Percentiles rank a stretch among this genome's conserved stretches.
Evolutionary conservation across 2,329 filamentous ascomycete species (phyloP).

Genomic region (Claviceps humidiphila): DNA sequence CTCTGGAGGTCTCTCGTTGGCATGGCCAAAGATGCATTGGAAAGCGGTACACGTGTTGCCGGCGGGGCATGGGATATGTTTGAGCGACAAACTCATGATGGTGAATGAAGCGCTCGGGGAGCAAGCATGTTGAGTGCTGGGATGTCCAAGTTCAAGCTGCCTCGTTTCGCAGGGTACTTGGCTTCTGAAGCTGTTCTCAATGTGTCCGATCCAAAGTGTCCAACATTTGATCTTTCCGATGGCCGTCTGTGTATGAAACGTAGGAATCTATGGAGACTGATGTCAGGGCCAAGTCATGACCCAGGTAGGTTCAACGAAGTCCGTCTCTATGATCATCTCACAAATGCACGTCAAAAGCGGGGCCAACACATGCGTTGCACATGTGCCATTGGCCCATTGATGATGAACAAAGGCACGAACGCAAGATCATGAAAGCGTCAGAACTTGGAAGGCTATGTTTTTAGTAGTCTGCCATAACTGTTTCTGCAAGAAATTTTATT

Average conservation of each 20-base stretch:
- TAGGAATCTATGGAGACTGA: not conserved
- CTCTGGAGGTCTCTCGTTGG: slow-evolving; percentile 16
- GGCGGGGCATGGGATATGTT: slow-evolving; percentile 37
- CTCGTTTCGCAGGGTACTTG: not conserved
- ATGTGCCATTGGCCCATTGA: not conserved
- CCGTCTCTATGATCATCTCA: too few species aligned
- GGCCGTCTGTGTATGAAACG: not conserved
- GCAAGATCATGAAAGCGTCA: not conserved
- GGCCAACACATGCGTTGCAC: too few species aligned
- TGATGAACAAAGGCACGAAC: not conserved
- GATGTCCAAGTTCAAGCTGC: not conserved
- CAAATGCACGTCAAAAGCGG: too few species aligned
- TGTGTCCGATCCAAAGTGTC: not conserved
- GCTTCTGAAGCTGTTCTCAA: not conserved
- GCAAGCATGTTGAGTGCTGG: slow-evolving; percentile 1
- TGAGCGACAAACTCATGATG: slow-evolving; percentile 29
- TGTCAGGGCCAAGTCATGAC: not conserved
- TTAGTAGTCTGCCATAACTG: too few species aligned
- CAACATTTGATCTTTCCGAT: not conserved
- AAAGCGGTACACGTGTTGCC: slow-evolving; percentile 35
- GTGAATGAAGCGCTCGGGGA: not conserved
- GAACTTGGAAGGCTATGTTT: not conserved
- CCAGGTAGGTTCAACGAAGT: not conserved
- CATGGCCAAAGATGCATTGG: slow-evolving; percentile 37
- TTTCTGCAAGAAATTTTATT: too few species aligned